Evolutionary conservation across 148 eudicot genomes (phyloP).

Genomic region (Spergularia marina): DNA sequence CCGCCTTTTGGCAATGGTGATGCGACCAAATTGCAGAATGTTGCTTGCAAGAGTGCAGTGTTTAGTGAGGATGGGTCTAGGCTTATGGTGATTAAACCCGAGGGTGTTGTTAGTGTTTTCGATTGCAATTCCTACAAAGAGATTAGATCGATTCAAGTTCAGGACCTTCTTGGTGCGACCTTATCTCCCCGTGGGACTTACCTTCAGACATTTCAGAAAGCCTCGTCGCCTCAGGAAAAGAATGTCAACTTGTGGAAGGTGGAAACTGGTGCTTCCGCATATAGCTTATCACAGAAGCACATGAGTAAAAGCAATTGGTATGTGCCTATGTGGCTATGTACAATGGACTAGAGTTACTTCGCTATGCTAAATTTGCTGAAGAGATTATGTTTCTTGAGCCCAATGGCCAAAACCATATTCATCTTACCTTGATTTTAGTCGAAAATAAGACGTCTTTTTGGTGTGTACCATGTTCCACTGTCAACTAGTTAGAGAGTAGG

Average conservation of each 20-base stretch:
- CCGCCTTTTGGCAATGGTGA: constrained; percentile 74
- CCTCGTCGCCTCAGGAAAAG: constrained; percentile 65
- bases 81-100: constrained; percentile 66
- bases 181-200: constrained; percentile 83
- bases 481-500: background rate
- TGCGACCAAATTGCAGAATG: constrained; percentile 49
- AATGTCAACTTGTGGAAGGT: constrained; percentile 72
- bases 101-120: constrained; percentile 50
- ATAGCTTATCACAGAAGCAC: constrained; percentile 63
- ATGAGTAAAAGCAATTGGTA: constrained; percentile 87
- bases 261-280: constrained; percentile 63
- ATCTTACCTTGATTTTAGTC: background rate
- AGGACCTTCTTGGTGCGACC: constrained; percentile 53
- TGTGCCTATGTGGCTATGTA: background rate
- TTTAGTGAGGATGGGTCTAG: constrained; percentile 85
- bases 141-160: constrained; percentile 56
- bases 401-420: background rate
- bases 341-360: constrained; percentile 6
- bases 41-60: constrained; percentile 56
- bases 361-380: background rate
- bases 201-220: constrained; percentile 86
- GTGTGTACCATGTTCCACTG: background rate
- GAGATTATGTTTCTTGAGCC: background rate
- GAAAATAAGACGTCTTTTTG: background rate
- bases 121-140: constrained; percentile 62